phyloP scores from a whole-genome alignment of 1,284 basidiomycete species.

The Malassezia nana region DNA sequence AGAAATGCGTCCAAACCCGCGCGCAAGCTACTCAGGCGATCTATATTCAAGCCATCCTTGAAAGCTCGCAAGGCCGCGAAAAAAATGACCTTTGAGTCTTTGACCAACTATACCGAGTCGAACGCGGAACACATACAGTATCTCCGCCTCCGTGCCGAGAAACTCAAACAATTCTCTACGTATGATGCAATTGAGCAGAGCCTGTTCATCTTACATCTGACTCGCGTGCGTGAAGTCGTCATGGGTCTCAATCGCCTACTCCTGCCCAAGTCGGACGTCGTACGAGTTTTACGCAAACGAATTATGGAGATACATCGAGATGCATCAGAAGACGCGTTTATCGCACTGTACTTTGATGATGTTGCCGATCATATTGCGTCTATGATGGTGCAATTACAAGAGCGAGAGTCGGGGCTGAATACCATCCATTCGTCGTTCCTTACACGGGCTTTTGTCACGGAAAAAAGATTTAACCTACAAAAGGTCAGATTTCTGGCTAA shows the following conservation, averaged over 20 bases:
- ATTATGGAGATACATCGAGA: slow-evolving; percentile 46
- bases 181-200: slow-evolving; percentile 41
- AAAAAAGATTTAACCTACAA: slow-evolving; percentile 46
- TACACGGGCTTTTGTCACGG: slow-evolving; percentile 61
- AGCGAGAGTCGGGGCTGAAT: slow-evolving; percentile 77
- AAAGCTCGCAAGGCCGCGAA: neutral
- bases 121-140: slow-evolving; percentile 2
- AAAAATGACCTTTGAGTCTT: neutral
- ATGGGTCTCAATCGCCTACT: slow-evolving; percentile 70
- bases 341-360: slow-evolving; percentile 69
- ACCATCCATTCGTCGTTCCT: slow-evolving; percentile 80
- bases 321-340: slow-evolving; percentile 17
- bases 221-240: slow-evolving; percentile 67
- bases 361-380: slow-evolving; percentile 88
- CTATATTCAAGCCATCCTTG: neutral
- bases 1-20: neutral
- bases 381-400: slow-evolving; percentile 70
- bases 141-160: neutral
- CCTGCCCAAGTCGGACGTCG: slow-evolving; percentile 70
- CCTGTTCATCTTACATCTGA: slow-evolving; percentile 61
- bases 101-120: neutral
- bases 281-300: slow-evolving; percentile 69
- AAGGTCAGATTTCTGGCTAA: slow-evolving; percentile 46
- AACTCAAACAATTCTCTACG: slow-evolving; percentile 19
- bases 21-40: neutral